Conservation (phyloP, 805 yeast species). For the Geotrichum ghanense region DNA sequence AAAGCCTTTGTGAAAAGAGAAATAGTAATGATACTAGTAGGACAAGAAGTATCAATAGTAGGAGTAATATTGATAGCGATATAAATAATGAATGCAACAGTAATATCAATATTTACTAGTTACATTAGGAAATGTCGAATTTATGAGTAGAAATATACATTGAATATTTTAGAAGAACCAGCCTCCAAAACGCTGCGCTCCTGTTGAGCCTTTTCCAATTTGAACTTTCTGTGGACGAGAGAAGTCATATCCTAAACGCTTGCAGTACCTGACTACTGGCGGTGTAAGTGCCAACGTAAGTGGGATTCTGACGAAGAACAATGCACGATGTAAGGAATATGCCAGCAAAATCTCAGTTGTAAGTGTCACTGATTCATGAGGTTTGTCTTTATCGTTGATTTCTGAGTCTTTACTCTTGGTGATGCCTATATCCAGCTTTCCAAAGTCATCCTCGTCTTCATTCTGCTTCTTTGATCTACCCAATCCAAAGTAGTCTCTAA, state of each 20-base stretch:
- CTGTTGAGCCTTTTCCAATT: neutral
- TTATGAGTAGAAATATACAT: neutral
- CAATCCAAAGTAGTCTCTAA: constrained; percentile 52
- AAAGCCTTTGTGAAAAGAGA: too few species aligned
- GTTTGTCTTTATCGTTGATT: constrained; percentile 7
- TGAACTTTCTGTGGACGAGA: constrained; percentile 31
- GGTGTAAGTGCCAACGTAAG: constrained; percentile 90
- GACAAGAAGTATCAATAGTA: too few species aligned
- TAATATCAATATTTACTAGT: too few species aligned
- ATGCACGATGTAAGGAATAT: constrained; percentile 83
- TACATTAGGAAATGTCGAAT: too few species aligned
- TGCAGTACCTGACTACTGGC: constrained; percentile 48
- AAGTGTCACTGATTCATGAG: constrained; percentile 29
- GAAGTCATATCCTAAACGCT: constrained; percentile 70
- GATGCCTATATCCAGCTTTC: neutral
- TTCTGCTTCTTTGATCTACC: neutral
- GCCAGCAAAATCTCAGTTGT: constrained; percentile 84
- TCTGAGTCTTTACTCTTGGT: neutral
- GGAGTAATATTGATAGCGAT: too few species aligned
- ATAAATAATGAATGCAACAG: too few species aligned
- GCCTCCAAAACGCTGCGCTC: neutral
- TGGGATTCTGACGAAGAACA: constrained; percentile 70
- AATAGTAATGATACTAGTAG: too few species aligned
- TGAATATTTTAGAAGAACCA: neutral
- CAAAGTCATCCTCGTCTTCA: neutral